Conservation (phyloP, 2,329 filamentous ascomycete species). For the Venturia oleaginea region DNA sequence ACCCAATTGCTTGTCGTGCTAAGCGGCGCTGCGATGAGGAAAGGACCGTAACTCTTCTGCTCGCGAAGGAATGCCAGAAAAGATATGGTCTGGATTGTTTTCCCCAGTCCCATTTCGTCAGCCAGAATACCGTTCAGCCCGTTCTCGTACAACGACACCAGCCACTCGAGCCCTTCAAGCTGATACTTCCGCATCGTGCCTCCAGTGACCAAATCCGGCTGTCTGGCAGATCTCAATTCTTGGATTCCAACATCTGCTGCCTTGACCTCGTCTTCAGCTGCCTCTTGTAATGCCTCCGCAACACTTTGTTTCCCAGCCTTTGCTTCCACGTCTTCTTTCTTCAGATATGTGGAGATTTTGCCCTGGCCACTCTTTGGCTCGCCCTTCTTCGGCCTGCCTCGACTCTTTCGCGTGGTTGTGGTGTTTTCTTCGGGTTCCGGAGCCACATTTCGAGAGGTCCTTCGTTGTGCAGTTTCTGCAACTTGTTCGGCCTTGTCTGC, state of each 20-base stretch:
- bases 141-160: slow-evolving; percentile 74
- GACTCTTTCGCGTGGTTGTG: slow-evolving; percentile 16
- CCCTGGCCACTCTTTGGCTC: slow-evolving; percentile 19
- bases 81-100: slow-evolving; percentile 85
- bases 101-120: slow-evolving; percentile 90
- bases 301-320: slow-evolving; percentile 45
- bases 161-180: slow-evolving; percentile 88
- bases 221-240: slow-evolving; percentile 69
- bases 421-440: slow-evolving; percentile 16
- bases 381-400: slow-evolving; percentile 31
- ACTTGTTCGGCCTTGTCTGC: slow-evolving; percentile 39
- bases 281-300: slow-evolving; percentile 49
- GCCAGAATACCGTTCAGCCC: slow-evolving; percentile 86
- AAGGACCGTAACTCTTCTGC: slow-evolving; percentile 78
- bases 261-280: slow-evolving; percentile 48
- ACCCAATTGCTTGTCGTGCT: slow-evolving; percentile 96
- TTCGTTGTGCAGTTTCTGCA: slow-evolving; percentile 37
- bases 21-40: slow-evolving; percentile 80
- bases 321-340: slow-evolving; percentile 48
- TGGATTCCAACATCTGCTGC: slow-evolving; percentile 54
- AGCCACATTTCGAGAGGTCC: slow-evolving; percentile 31
- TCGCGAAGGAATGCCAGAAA: slow-evolving; percentile 81
- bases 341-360: slow-evolving; percentile 52
- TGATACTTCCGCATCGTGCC: slow-evolving; percentile 94
- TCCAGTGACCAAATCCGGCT: slow-evolving; percentile 75